Conservation (phyloP, 1,139 yeast species). For the Magnusiomyces suaveolens region DNA sequence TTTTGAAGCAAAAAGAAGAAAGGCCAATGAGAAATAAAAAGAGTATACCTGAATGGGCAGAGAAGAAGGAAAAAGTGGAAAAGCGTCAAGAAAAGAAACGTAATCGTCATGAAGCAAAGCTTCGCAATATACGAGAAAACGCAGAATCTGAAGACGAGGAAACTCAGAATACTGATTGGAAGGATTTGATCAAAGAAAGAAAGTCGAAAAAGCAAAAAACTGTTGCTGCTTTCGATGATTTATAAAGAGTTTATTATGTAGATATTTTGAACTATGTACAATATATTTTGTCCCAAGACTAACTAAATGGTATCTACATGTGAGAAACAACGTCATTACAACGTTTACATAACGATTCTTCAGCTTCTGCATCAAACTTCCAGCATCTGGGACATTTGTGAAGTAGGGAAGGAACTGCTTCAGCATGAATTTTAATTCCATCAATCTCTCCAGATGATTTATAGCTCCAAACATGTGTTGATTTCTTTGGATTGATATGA, state of each 20-base stretch:
- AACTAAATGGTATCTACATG: background rate
- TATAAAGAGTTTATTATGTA: slow-evolving; percentile 31
- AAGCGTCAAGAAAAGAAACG: slow-evolving; percentile 54
- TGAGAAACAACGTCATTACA: slow-evolving; percentile 42
- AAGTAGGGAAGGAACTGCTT: slow-evolving; percentile 39
- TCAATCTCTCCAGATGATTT: slow-evolving; percentile 25
- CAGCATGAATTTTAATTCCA: slow-evolving; percentile 31
- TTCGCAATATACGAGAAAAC: slow-evolving; percentile 31
- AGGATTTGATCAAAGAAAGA: slow-evolving; percentile 63
- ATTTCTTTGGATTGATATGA: slow-evolving; percentile 28
- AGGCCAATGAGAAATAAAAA: slow-evolving; percentile 30
- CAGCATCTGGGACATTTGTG: slow-evolving; percentile 89
- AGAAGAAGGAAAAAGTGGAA: slow-evolving; percentile 52
- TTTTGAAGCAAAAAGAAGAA: slow-evolving; percentile 51
- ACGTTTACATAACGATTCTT: slow-evolving; percentile 52
- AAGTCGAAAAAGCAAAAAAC: slow-evolving; percentile 37
- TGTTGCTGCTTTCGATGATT: slow-evolving; percentile 64
- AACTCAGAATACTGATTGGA: slow-evolving; percentile 71
- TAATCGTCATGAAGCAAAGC: slow-evolving; percentile 50
- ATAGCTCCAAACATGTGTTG: slow-evolving; percentile 28
- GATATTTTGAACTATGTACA: background rate
- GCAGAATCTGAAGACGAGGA: slow-evolving; percentile 39
- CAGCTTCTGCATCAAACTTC: slow-evolving; percentile 54
- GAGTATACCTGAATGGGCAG: slow-evolving; percentile 46
- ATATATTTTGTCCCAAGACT: background rate